Conservation (phyloP, 106 monocot species). For the Chionographis japonica region DNA sequence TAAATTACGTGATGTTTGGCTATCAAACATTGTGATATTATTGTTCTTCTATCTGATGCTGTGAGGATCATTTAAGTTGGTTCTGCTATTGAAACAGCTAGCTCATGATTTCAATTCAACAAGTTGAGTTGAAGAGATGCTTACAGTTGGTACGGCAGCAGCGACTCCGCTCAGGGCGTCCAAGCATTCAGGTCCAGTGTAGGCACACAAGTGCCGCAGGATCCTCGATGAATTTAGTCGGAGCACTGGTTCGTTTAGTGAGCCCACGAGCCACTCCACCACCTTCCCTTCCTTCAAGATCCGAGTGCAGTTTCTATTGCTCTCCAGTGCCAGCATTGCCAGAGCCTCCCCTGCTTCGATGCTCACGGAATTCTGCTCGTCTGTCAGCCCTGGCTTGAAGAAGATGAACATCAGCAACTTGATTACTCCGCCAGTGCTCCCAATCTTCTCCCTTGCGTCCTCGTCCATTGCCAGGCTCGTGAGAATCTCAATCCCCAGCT, state of each 20-base stretch:
- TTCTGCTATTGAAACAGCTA: too few species aligned
- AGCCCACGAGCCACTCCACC: conserved; percentile 29
- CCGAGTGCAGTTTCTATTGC: conserved; percentile 37
- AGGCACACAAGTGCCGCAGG: conserved; percentile 51
- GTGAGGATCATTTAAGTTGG: too few species aligned
- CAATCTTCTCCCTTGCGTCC: conserved; percentile 44
- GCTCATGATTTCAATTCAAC: too few species aligned
- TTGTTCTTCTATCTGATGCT: too few species aligned
- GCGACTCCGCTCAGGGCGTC: conserved; percentile 20
- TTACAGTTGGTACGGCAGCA: conserved; percentile 43
- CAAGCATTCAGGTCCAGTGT: conserved; percentile 10
- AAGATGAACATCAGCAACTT: conserved; percentile 37
- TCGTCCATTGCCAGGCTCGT: conserved; percentile 55
- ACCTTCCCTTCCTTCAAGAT: conserved; percentile 23
- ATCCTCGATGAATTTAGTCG: conserved; percentile 42
- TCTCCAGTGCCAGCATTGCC: conserved; percentile 63
- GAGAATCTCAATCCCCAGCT: conserved; percentile 50
- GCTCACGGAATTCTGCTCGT: conserved; percentile 15
- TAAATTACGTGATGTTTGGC: too few species aligned
- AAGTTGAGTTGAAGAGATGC: background rate
- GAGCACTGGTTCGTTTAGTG: conserved; percentile 23
- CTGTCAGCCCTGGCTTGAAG: conserved; percentile 13
- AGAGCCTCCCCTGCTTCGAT: conserved; percentile 70
- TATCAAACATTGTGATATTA: too few species aligned
- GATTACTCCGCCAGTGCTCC: conserved; percentile 47